Base-by-base conservation (phyloP, 2,329 filamentous ascomycete genomes). In the Grosmannia clavigera region DNA sequence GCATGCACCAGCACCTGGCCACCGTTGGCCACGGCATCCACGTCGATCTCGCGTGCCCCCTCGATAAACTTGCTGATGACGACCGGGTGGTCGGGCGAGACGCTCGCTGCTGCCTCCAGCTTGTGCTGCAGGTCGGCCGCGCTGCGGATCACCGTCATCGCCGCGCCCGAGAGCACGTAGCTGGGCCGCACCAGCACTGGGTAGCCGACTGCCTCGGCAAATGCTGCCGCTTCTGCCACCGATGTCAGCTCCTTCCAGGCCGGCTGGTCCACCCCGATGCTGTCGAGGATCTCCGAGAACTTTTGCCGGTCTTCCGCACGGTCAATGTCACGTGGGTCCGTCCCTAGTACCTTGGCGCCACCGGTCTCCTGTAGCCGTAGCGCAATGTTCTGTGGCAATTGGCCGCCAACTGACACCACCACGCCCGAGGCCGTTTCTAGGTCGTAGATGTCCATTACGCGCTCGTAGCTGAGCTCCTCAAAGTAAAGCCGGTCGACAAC, bases 51-150 rank as follows among this genome's bases (percentile, higher is more conserved):
- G 75, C 95, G 80, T 6, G 94, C 94, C 60, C 91, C 92, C 75
- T 97, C 91, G 64, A 99, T 97, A 78, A 95, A 97, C 76, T 97
- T 95, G 69, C 87, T 95, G 72, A 99, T 97, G 60, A 99, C 94
- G 50, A 99, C 94, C 2, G 94, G 94, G 76, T 99, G 91, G 71
- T 99, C 94, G 19, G 94, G 92, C 19, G 91, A 96, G 63, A 97
- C 94, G 61, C 85, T 86, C 72, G 86, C 87, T 58, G 94, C 94
- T 64, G 92, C 92, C 70, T 90, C 83, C 7, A 99, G 86, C 81
- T 97, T 97, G 65, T 96, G 89, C 77, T 95, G 90, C 61, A 99
- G 85, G 70, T 99, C 92, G 66, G 86, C 85, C 67, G 91, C 82
- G 73, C 85, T 89, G 71, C 84, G 86, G 69, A 99, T 96, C 67